Base-by-base conservation (phyloP, 2,329 filamentous ascomycete genomes). In the Colletotrichum trifolii region DNA sequence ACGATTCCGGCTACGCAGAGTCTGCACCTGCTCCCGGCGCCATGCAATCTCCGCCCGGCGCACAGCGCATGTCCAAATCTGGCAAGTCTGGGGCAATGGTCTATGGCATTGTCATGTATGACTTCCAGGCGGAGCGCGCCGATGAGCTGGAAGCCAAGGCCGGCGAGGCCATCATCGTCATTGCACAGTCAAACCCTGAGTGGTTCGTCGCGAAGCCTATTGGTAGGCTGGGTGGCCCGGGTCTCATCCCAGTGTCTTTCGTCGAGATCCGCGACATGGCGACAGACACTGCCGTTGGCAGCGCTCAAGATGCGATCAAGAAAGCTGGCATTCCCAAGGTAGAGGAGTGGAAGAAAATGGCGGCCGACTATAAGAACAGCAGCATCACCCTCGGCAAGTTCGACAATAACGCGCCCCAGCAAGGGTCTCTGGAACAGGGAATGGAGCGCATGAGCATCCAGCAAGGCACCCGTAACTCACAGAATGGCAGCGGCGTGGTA, bases 201-300 rank as follows among this genome's bases (percentile, higher is more conserved):
- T 99, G 96, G 96, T 98, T 98, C 74, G 95, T 99, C 67, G 96
- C 96, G 54, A 99, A 99, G 79, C 96, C 96, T n/a, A 99, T 99
- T 75, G 95, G 94, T 68, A 87, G 96, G 69, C 84, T 99, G n/a
- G 96, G 96, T 47, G 96, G 96, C 1, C 96, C 96, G 1, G 96
- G 96, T 45, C 81, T 99, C 71, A 98, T 99, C 69, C 96, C 96
- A 2, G 95, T 98, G 38, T 96, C 94, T 0, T 98, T 97, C 76
- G 93, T 99, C 71, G 94, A 99, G 79, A 95, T 99, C 71, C 87
- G 93, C 75, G 96, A 98, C 77, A 97, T 97, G 91, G 88, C 89
- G 6, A 94, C 92, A 1, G 94, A 95, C 54, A 88, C 92, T 70
- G 86, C 94, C 1, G 93, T 97, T 1, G 78, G 86, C 15, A 93